These are phyloP conservation scores for Saccharomycopsis sp. DNA, from an alignment of 805 yeast genomes.

Conservation along the genomic window DNA sequence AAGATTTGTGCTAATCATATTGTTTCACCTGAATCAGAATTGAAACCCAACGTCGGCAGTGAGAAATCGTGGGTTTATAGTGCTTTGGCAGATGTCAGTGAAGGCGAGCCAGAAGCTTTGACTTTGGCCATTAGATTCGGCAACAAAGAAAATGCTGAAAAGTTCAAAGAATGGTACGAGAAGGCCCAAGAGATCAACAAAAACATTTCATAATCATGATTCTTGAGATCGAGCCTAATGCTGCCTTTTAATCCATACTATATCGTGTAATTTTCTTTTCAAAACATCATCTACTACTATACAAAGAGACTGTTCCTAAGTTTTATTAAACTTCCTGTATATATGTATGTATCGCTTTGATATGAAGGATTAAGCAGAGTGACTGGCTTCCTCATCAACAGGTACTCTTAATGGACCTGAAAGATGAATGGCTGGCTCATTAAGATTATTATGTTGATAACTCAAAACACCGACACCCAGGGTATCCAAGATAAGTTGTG, in stretches of 20 bases:
- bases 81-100: conserved; percentile 89
- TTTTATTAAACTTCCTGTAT: neutral
- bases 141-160: conserved; percentile 85
- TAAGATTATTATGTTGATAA: conserved; percentile 74
- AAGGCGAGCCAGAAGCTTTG: conserved; percentile 92
- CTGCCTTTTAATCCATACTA: neutral
- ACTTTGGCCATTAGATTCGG: conserved; percentile 96
- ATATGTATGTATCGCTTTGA: neutral
- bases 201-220: neutral
- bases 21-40: conserved; percentile 69
- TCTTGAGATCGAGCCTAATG: neutral
- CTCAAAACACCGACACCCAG: conserved; percentile 92
- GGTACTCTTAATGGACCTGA: conserved; percentile 80
- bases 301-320: neutral
- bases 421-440: conserved; percentile 79
- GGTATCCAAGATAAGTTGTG: conserved; percentile 80
- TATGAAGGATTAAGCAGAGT: conserved; percentile 1
- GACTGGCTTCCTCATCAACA: conserved; percentile 30
- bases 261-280: neutral
- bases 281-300: neutral
- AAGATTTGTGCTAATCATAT: conserved; percentile 97
- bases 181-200: conserved; percentile 51
- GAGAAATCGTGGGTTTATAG: conserved; percentile 98
- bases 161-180: conserved; percentile 88
- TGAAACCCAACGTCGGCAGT: conserved; percentile 90